These are phyloP conservation scores for Chlorella sp. DNA, from an alignment of 139 green algal species.

Conservation along the genomic window DNA sequence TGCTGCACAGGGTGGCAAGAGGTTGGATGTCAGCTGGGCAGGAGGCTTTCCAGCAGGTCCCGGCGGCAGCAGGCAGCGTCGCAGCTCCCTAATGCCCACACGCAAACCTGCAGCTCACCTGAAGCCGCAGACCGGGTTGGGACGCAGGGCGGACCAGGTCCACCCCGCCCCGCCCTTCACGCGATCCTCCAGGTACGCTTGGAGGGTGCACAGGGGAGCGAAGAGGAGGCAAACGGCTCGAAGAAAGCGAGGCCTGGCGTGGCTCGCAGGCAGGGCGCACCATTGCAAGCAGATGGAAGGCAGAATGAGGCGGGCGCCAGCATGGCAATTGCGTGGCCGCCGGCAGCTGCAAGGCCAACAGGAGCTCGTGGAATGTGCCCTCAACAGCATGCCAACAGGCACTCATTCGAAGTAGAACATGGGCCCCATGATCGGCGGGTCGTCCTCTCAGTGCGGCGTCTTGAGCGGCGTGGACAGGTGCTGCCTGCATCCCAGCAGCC, in stretches of 20 bases:
- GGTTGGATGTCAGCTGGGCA: too few relatives aligned
- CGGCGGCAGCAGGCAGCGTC: too few relatives aligned
- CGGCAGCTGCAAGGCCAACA: too few relatives aligned
- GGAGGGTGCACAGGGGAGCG: not conserved
- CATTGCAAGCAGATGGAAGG: not conserved
- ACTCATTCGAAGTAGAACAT: conserved; percentile 27
- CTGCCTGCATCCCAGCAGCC: not conserved
- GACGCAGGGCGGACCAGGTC: conserved; percentile 33
- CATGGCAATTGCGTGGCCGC: too few relatives aligned
- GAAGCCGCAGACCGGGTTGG: conserved; percentile 39
- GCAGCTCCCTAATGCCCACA: not conserved
- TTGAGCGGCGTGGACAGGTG: conserved; percentile 18
- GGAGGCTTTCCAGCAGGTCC: too few relatives aligned
- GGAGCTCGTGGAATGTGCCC: not conserved
- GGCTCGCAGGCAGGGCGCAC: not conserved
- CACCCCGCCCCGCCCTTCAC: conserved; percentile 8
- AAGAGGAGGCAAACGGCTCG: not conserved
- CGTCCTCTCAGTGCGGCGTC: conserved; percentile 23
- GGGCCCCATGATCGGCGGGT: conserved; percentile 7
- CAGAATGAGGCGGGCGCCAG: not conserved
- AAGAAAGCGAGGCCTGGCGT: not conserved
- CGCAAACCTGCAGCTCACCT: not conserved
- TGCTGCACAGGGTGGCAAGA: too few relatives aligned
- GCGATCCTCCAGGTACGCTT: conserved; percentile 22
- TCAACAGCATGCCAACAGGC: not conserved